Evolutionary conservation across 805 yeast genomes (phyloP).

Genomic region (Metschnikowia colocasiae): DNA sequence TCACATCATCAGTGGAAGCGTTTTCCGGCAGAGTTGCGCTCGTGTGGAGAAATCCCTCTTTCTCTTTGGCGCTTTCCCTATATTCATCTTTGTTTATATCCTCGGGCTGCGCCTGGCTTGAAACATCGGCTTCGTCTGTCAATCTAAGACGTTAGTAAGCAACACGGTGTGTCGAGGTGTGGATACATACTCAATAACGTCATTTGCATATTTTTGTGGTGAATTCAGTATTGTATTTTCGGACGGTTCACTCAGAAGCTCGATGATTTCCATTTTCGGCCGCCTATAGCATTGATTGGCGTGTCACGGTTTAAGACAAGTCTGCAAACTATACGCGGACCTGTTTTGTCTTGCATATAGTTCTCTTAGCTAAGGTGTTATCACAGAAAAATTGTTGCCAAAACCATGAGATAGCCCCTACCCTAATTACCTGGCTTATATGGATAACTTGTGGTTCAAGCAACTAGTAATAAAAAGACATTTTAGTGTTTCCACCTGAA

Average conservation of each 20-base stretch:
- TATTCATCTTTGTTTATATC: neutral
- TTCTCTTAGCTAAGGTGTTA: neutral
- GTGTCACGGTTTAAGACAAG: neutral
- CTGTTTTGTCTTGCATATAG: conserved; percentile 1
- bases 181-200: conserved; percentile 13
- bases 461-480: too few relatives aligned
- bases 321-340: conserved; percentile 3
- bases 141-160: conserved; percentile 5
- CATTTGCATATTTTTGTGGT: neutral
- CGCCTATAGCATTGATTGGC: neutral
- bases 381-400: too few relatives aligned
- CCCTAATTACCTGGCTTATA: too few relatives aligned
- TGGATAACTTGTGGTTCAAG: neutral
- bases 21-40: neutral
- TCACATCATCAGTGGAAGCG: neutral
- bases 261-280: conserved; percentile 14
- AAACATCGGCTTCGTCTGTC: conserved; percentile 5
- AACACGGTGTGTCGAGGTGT: neutral
- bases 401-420: too few relatives aligned
- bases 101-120: neutral
- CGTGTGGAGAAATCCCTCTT: neutral
- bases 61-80: neutral
- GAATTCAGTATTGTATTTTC: neutral
- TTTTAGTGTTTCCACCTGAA: neutral
- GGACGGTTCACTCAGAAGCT: conserved; percentile 15